These are phyloP conservation scores for Calycina herbarum DNA, from an alignment of 2,329 filamentous ascomycete genomes.

Conservation along the genomic window DNA sequence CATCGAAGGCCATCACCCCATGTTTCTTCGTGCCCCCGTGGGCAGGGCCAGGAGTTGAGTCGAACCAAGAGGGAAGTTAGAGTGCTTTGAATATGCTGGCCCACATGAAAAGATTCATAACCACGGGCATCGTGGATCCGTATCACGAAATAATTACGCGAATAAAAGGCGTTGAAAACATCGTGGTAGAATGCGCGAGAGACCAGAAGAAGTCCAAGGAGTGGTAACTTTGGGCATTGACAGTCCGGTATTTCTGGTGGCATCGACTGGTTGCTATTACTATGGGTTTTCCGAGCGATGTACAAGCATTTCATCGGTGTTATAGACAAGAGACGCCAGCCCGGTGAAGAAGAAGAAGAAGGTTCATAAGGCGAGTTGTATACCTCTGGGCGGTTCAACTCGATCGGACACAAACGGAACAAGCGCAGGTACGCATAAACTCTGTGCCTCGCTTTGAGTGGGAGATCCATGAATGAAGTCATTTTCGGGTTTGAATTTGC, in stretches of 20 bases:
- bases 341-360: neutral
- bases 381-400: neutral
- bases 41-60: constrained; percentile 15
- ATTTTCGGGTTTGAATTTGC: neutral
- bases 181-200: neutral
- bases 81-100: neutral
- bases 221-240: constrained; percentile 6
- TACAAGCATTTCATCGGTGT: neutral
- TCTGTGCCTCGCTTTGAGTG: constrained; percentile 3
- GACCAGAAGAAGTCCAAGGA: neutral
- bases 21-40: constrained; percentile 10
- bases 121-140: neutral
- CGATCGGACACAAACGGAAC: constrained; percentile 7
- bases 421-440: constrained; percentile 4
- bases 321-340: neutral
- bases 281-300: neutral
- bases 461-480: constrained; percentile 5
- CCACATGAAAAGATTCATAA: constrained; percentile 9
- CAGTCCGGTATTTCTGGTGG: constrained; percentile 5
- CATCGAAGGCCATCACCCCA: constrained; percentile 2
- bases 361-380: neutral
- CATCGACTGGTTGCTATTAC: neutral
- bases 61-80: constrained; percentile 14
- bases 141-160: neutral
- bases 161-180: constrained; percentile 6